Evolutionary conservation across 305 asterid genomes (phyloP), one percentile per base, ranked within the genome.

Genomic region (Fraxinus sp.): DNA sequence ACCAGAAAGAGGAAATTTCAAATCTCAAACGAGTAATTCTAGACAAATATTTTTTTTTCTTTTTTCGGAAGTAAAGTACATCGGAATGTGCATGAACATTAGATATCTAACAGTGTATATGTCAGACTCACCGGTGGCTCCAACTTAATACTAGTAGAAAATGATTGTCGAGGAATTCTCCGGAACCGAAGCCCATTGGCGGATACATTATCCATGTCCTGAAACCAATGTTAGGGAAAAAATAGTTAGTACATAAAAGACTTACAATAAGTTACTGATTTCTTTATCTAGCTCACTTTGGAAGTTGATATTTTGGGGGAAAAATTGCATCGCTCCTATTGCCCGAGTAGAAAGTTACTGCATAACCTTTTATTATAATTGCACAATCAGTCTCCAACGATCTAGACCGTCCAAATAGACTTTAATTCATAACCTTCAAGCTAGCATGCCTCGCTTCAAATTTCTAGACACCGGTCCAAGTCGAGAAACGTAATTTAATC

Each of bases 61-160:
- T 39, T 43, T 62, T 64, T 64, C 0, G 2, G 72, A 64, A 43
- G 81, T 46, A 64, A 59, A 71, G 49, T 72, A 75, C 24, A 20
- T 32, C 79, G 78, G 73, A 64, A 79, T 7, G 28, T 5, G 77
- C 16, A 7, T 72, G 77, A 72, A 35, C 46, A 72, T 33, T 72
- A 72, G 14, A 72, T 72, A 72, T 32, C 26, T 33, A 72, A 72
- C 26, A 35, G 49, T 35, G 49, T 28, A 72, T 35, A 80, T 46
- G 37, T 41, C 20, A 71, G 76, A 86, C 98, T 91, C 87, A 97
- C 99, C 92, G 90, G 83, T 0, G 98, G 97, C 86, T 97, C 98
- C 90, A 95, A 85, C 87, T 87, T 93, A 89, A 90, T 86, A 89
- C 92, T 87, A 81, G 90, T 91, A 46, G 97, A 90, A 73, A 88